These are phyloP conservation scores for Populus tremula DNA, from an alignment of 345 rosid genomes.

Conservation along the genomic window DNA sequence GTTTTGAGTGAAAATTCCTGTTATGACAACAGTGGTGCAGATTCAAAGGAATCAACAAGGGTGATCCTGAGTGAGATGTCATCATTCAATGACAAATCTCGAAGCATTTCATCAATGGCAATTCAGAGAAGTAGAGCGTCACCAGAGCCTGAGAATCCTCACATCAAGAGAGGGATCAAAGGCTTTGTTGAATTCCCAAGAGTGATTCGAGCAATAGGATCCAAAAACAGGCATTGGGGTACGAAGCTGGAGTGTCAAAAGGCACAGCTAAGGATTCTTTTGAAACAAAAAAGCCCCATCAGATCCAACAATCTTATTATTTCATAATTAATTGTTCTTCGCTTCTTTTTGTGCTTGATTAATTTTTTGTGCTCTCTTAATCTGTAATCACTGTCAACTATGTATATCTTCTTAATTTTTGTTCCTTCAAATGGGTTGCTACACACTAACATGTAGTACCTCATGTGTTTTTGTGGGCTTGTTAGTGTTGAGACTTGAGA, in stretches of 20 bases:
- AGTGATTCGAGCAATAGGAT: slow-evolving; percentile 64
- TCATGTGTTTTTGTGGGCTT: neutral
- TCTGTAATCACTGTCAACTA: neutral
- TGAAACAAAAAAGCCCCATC: slow-evolving; percentile 56
- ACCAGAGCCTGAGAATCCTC: slow-evolving; percentile 74
- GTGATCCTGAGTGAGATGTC: slow-evolving; percentile 15
- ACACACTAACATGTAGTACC: neutral
- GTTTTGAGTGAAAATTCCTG: slow-evolving; percentile 22
- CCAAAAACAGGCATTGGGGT: slow-evolving; percentile 73
- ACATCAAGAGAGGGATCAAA: slow-evolving; percentile 78
- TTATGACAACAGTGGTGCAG: slow-evolving; percentile 6
- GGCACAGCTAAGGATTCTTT: slow-evolving; percentile 72
- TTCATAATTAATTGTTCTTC: slow-evolving; percentile 15
- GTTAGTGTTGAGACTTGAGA: neutral
- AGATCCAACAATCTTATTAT: slow-evolving; percentile 39
- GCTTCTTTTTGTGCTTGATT: slow-evolving; percentile 1
- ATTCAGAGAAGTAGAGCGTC: slow-evolving; percentile 35
- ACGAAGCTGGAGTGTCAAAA: slow-evolving; percentile 73
- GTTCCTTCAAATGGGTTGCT: slow-evolving; percentile 12
- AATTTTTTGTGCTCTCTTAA: neutral
- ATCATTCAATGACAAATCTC: slow-evolving; percentile 12
- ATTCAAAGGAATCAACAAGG: slow-evolving; percentile 22
- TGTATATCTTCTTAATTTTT: slow-evolving; percentile 6
- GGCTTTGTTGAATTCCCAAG: slow-evolving; percentile 84
- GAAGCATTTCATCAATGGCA: slow-evolving; percentile 20